Conservation (phyloP, 441 rosid species). For the Populus hybrid region DNA sequence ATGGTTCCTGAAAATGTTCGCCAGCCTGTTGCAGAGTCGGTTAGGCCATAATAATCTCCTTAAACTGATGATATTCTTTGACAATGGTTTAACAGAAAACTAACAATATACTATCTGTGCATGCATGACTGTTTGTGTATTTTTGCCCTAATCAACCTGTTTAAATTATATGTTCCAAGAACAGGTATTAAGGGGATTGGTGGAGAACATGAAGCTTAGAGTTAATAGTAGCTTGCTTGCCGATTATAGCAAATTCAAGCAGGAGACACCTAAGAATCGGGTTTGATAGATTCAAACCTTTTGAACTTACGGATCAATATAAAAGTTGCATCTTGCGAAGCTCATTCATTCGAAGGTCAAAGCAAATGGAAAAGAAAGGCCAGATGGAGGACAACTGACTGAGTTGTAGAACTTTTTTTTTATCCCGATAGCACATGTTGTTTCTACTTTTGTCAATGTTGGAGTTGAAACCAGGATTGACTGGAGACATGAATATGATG, state of each 20-base stretch:
- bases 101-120: not conserved
- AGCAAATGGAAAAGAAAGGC: not conserved
- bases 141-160: not conserved
- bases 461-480: not conserved
- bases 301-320: not conserved
- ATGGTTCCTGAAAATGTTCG: slow-evolving; percentile 71
- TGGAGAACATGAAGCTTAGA: slow-evolving; percentile 76
- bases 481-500: not conserved
- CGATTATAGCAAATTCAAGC: slow-evolving; percentile 71
- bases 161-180: not conserved
- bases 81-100: not conserved
- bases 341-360: not conserved
- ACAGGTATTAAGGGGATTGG: slow-evolving; percentile 64
- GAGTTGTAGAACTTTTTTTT: not conserved
- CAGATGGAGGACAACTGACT: not conserved
- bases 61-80: not conserved
- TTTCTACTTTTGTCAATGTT: not conserved
- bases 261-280: slow-evolving; percentile 22
- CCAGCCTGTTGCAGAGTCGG: slow-evolving; percentile 53
- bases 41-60: slow-evolving; percentile 25
- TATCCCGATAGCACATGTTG: not conserved
- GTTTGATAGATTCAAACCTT: slow-evolving; percentile 10
- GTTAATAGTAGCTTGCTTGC: slow-evolving; percentile 79
- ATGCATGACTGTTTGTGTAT: not conserved
- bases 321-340: not conserved